Conservation (phyloP, 805 yeast species). For the Monosporozyma aerobia region DNA sequence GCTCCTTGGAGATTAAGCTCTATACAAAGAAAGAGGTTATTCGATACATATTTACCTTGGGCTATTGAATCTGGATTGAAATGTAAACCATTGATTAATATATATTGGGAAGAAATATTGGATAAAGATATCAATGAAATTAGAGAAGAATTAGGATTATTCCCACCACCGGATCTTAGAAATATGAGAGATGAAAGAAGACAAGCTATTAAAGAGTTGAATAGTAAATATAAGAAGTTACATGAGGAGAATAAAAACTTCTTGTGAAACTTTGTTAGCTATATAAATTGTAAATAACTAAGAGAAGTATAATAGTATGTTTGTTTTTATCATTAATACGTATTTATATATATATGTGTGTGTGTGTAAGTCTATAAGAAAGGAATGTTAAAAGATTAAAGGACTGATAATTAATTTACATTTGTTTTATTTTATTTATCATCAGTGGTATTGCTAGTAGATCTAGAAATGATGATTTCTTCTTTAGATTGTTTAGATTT, state of each 20-base stretch:
- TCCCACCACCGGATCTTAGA: constrained; percentile 73
- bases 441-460: not conserved
- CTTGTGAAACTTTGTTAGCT: not conserved
- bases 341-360: too few relatives aligned
- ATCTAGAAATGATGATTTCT: not conserved
- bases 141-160: constrained; percentile 62
- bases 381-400: not conserved
- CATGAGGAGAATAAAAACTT: not conserved
- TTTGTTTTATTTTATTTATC: not conserved
- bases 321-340: not conserved
- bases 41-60: constrained; percentile 78
- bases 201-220: constrained; percentile 16
- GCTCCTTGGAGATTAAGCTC: constrained; percentile 73
- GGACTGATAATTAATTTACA: too few relatives aligned
- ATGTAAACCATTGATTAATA: constrained; percentile 71
- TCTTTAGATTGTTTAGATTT: not conserved
- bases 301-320: not conserved
- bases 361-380: not conserved
- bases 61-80: constrained; percentile 64
- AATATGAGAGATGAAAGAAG: constrained; percentile 39
- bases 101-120: constrained; percentile 83
- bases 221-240: constrained; percentile 17
- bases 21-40: constrained; percentile 53
- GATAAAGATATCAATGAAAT: constrained; percentile 65
- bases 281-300: not conserved